Base-by-base conservation (phyloP, 768 basidiomycete species). In the Boletus insuetus region DNA sequence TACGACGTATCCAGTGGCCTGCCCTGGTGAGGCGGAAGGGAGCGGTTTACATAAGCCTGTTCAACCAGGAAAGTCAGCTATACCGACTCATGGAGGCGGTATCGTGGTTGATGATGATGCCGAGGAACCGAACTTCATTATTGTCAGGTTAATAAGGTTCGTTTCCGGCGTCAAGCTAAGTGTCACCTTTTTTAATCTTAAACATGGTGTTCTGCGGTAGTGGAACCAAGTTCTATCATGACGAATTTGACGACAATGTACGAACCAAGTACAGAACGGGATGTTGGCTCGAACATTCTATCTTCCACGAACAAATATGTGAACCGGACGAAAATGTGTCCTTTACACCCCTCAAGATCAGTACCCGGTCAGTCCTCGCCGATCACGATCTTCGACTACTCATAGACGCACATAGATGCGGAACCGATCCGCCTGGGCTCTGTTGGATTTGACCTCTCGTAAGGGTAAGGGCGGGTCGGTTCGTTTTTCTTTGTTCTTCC, bases 201-300 rank as follows among this genome's bases (percentile, higher is more conserved):
- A 37, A 37, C 16, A 37, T 2, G 14, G 12, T 12, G 16, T 16
- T 29, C 16, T n/a, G 3, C n/a, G 29, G 10, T 54, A 91, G 89
- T 62, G 89, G 88, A 26, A 89, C 86, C 60, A 83, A 82, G 58
- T 58, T 89, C n/a, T 89, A 78, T 59, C 73, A 70, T 3, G 77
- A 80, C 32, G 88, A 90, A 64, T 64, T 69, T 6, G 82, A 85
- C 50, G 69, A 73, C 8, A 12, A 35, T 1, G 62, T 76, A 58
- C 77, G 81, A 44, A 51, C 60, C 4, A 86, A 83, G 60, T 91
- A 85, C 63, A 82, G 94, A 42, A 96, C 94, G 0, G 94, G 96
- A 69, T 95, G 91, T 66, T 98, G 94, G 94, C 76, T 98, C 2
- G 94, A 98, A 69, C 82, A 82, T 42, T 96, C 91, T 62, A 79